Conservation (phyloP, 305 asterid species). For the Fraxinus floribunda region DNA sequence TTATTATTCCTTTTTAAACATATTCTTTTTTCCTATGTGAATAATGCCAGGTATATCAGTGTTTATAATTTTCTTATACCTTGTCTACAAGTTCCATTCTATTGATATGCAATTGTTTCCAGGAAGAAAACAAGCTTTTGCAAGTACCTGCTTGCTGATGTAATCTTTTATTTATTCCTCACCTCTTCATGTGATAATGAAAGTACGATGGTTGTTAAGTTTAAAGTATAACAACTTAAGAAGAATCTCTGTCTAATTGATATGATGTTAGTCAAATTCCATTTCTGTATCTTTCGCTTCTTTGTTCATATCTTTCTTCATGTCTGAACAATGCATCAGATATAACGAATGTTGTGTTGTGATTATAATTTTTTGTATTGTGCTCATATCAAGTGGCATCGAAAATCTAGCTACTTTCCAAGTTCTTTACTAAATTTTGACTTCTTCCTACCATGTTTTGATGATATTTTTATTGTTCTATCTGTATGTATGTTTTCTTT, state of each 20-base stretch:
- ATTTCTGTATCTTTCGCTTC: neutral
- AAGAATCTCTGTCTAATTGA: neutral
- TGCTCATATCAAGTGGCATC: neutral
- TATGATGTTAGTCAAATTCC: neutral
- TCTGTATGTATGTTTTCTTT: neutral
- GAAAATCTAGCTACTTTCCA: constrained; percentile 11
- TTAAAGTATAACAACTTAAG: neutral
- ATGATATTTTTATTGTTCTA: neutral
- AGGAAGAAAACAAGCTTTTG: neutral
- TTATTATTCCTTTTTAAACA: neutral
- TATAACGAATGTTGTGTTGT: neutral
- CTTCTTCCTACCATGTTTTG: neutral
- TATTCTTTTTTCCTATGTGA: neutral
- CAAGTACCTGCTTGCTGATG: neutral
- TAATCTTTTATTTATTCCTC: neutral
- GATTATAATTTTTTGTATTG: neutral
- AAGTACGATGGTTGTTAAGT: neutral
- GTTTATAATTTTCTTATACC: neutral
- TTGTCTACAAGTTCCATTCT: constrained; percentile 5
- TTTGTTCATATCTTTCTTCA: neutral
- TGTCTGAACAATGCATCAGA: neutral
- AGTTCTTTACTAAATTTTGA: neutral
- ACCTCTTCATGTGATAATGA: neutral
- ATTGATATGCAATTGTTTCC: neutral
- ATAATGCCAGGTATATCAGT: neutral